These are phyloP conservation scores for Aphanomyces invadans DNA, from an alignment of 352 stramenopile genomes.

Conservation along the genomic window DNA sequence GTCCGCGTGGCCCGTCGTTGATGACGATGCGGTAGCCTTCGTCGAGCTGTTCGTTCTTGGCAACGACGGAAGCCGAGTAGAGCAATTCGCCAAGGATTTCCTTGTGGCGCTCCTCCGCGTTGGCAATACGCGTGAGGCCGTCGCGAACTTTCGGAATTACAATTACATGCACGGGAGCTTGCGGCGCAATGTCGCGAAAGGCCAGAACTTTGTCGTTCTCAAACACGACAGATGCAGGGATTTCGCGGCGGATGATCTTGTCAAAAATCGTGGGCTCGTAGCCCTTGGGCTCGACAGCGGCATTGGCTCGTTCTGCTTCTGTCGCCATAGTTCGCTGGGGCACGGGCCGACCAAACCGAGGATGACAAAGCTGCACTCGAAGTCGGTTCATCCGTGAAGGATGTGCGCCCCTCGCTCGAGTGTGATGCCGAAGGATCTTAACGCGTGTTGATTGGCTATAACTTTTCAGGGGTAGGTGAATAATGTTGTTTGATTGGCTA, in stretches of 20 bases:
- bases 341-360: not conserved
- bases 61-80: conserved; percentile 88
- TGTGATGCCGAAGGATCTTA: not conserved
- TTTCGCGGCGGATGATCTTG: conserved; percentile 94
- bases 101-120: conserved; percentile 90
- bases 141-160: conserved; percentile 95
- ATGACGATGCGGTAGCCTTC: conserved; percentile 95
- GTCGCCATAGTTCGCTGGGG: conserved; percentile 4
- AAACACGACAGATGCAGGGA: conserved; percentile 94
- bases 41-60: conserved; percentile 86
- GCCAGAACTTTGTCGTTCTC: conserved; percentile 94
- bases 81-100: conserved; percentile 91
- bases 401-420: not conserved
- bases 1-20: conserved; percentile 95
- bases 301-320: conserved; percentile 7
- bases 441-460: not conserved
- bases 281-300: conserved; percentile 5
- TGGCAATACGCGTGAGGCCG: conserved; percentile 86
- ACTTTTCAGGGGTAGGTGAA: not conserved
- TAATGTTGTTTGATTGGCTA: not conserved
- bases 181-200: conserved; percentile 97
- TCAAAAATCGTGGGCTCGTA: conserved; percentile 91
- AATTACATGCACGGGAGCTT: conserved; percentile 93
- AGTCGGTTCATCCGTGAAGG: not conserved
- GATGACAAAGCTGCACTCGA: not conserved